phyloP scores from a whole-genome alignment of 192 early-diverging fungal genomes.

The Tieghemiomyces parasiticus region DNA sequence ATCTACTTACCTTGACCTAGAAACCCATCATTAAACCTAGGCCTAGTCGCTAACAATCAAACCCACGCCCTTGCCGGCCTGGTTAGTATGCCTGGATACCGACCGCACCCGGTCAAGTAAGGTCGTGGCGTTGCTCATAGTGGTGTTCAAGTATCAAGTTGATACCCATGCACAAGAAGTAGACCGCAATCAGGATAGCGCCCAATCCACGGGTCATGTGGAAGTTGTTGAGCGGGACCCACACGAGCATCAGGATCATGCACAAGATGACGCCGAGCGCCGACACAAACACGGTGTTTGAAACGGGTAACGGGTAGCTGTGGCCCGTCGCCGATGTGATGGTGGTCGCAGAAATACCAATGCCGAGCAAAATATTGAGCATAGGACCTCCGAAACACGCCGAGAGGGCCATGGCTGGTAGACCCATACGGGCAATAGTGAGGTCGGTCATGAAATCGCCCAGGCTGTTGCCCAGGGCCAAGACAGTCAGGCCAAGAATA shows the following conservation, averaged over 20 bases:
- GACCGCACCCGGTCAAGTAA: no score
- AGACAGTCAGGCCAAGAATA: slow-evolving; percentile 67
- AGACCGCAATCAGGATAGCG: slow-evolving; percentile 35
- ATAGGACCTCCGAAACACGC: slow-evolving; percentile 91
- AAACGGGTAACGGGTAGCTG: slow-evolving; percentile 39
- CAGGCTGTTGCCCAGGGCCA: slow-evolving; percentile 74
- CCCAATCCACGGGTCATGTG: slow-evolving; percentile 44
- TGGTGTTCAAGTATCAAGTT: slow-evolving; percentile 45
- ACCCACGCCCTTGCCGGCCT: no score
- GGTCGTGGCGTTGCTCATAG: slow-evolving; percentile 1
- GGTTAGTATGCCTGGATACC: no score
- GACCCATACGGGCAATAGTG: slow-evolving; percentile 80
- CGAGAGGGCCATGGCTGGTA: slow-evolving; percentile 84
- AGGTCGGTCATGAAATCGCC: slow-evolving; percentile 90
- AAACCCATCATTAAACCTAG: no score
- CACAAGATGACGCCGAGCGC: slow-evolving; percentile 47
- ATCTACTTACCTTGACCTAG: no score
- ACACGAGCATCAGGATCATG: slow-evolving; percentile 36
- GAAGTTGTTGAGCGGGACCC: slow-evolving; percentile 45
- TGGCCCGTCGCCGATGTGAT: slow-evolving; percentile 22
- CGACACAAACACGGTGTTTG: slow-evolving; percentile 52
- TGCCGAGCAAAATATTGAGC: slow-evolving; percentile 74
- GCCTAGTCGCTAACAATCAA: no score
- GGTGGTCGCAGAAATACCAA: slow-evolving; percentile 61
- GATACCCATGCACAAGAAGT: slow-evolving; percentile 37